phyloP scores from a whole-genome alignment of 163 green algal genomes.

The Volvox carteri region DNA sequence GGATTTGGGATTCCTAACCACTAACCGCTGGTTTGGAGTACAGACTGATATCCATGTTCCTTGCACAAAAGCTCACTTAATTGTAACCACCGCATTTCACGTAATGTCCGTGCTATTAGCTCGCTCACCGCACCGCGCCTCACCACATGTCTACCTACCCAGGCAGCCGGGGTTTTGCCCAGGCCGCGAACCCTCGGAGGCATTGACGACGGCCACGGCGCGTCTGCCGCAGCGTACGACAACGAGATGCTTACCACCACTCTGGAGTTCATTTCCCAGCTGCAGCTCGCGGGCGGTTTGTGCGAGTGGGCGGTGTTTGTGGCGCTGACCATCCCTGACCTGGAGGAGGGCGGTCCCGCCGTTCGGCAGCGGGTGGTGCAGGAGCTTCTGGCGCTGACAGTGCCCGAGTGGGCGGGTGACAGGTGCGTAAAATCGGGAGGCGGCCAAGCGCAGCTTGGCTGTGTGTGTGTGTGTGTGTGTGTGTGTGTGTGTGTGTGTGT shows the following conservation, averaged over 20 bases:
- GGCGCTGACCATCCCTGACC: slow-evolving; percentile 76
- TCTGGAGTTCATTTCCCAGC: slow-evolving; percentile 76
- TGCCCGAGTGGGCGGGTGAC: slow-evolving; percentile 68
- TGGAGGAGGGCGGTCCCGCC: slow-evolving; percentile 2
- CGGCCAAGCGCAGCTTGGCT: not conserved
- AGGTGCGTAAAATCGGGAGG: too few relatives aligned
- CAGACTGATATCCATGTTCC: too few relatives aligned
- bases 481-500: not conserved
- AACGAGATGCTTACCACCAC: slow-evolving; percentile 39
- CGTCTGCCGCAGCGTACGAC: not conserved
- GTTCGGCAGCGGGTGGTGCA: slow-evolving; percentile 58
- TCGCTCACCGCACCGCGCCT: too few relatives aligned
- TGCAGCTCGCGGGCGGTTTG: slow-evolving; percentile 73
- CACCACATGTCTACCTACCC: too few relatives aligned
- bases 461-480: not conserved
- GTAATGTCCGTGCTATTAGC: too few relatives aligned
- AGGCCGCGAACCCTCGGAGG: too few relatives aligned
- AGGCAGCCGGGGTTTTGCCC: too few relatives aligned
- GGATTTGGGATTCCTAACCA: too few relatives aligned
- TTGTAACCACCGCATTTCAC: too few relatives aligned
- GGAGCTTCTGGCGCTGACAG: slow-evolving; percentile 70
- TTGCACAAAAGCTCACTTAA: too few relatives aligned
- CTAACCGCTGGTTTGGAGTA: too few relatives aligned
- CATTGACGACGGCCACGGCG: too few relatives aligned
- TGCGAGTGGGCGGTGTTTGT: slow-evolving; percentile 86